Evolutionary conservation across 768 basidiomycete species (phyloP), one percentile per base, ranked within the genome.

Genomic region (Lactarius quietus): DNA sequence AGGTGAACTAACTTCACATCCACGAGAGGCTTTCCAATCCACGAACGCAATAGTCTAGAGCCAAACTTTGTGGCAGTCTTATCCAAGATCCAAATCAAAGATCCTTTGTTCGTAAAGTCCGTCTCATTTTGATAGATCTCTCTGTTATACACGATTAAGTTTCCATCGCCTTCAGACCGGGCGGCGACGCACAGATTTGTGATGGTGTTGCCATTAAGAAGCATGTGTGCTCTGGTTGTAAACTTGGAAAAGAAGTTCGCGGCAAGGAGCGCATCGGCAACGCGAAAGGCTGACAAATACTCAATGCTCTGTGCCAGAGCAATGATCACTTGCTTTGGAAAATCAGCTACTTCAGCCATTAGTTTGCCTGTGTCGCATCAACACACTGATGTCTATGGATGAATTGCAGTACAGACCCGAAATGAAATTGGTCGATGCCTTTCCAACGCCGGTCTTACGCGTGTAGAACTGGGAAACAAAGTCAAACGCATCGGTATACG

Each of bases 41-140:
- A 99, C 66, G 79, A 85, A 65, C 86, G 84, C 62, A 99, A 79
- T 70, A 92, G 76, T 60, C 96, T 81, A 23, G 90, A 85, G 15
- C 96, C 96, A 80, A 97, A 97, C 68, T 84, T 86, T 3, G 96
- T 98, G 68, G 85, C 84, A 36, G 94, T 96, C 64, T 84, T 84
- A 78, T 98, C 92, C 59, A 99, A 79, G 8, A 95, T 82, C 84
- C 88, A 90, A 67, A 97, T 78, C 54, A 99, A 77, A 57, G 92
- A 90, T 5, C 95, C 95, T 63, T 77, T 82, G 23, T 82, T 78
- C 14, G 83, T 85, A 61, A 83, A 83, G 73, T 97, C 89, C 0
- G 92, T 93, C 72, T 91, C 89, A 70, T 98, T 98, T 38, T 86
- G 84, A 74, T 92, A 95, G n/a, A 99, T 86, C 75, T 98, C 95